These are phyloP conservation scores for Volvariella volvacea DNA, from an alignment of 1,284 basidiomycete genomes.

Conservation along the genomic window DNA sequence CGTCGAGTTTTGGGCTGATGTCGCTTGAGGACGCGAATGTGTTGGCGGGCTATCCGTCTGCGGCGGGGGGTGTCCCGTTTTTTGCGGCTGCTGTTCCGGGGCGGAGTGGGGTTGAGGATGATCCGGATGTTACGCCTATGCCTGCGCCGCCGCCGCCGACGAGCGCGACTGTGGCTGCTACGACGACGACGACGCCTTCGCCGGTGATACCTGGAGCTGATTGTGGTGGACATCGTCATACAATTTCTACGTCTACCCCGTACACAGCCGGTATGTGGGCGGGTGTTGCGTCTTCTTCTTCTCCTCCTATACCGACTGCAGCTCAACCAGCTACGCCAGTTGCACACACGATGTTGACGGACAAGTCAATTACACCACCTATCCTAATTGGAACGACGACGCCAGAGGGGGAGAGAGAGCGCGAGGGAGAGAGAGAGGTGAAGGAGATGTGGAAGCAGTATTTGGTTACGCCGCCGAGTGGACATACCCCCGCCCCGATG, in stretches of 20 bases:
- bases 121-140: conserved; percentile 43
- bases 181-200: background rate
- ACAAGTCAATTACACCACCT: background rate
- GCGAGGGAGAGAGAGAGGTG: conserved; percentile 50
- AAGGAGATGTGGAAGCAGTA: conserved; percentile 72
- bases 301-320: too few relatives aligned
- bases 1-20: conserved; percentile 64
- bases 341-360: too few relatives aligned
- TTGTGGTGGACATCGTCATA: too few relatives aligned
- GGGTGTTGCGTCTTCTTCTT: conserved; percentile 1
- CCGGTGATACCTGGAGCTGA: too few relatives aligned
- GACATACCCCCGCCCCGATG: conserved; percentile 8
- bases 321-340: too few relatives aligned
- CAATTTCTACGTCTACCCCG: background rate
- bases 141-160: conserved; percentile 16
- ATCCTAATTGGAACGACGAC: background rate
- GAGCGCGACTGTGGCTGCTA: background rate
- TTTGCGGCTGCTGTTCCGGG: conserved; percentile 29
- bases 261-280: background rate
- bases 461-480: conserved; percentile 61
- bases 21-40: conserved; percentile 62
- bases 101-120: conserved; percentile 17
- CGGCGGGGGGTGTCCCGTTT: conserved; percentile 51
- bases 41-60: conserved; percentile 51
- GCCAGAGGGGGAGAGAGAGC: conserved; percentile 6